Evolutionary conservation across 768 basidiomycete genomes (phyloP).

Genomic region (Dendrothele bispora): DNA sequence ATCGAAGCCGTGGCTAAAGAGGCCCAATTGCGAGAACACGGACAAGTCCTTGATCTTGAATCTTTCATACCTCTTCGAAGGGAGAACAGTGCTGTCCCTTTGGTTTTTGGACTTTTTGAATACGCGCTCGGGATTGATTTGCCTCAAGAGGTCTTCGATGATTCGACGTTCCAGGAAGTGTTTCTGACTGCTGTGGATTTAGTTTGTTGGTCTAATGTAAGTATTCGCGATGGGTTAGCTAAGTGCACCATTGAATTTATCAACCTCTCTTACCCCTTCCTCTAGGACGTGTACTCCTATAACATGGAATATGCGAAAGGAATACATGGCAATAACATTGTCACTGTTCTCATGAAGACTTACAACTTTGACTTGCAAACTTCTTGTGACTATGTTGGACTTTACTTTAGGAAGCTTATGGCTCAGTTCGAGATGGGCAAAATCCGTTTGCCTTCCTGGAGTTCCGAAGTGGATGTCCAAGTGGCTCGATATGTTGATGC

Average conservation of each 20-base stretch:
- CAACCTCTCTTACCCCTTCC: not conserved
- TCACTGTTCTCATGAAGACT: slow-evolving; percentile 65
- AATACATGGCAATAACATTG: slow-evolving; percentile 62
- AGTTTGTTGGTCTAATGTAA: slow-evolving; percentile 70
- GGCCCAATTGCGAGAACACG: slow-evolving; percentile 58
- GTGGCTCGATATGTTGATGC: slow-evolving; percentile 54
- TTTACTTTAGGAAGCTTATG: slow-evolving; percentile 49
- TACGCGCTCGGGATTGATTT: slow-evolving; percentile 62
- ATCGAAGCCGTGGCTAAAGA: slow-evolving; percentile 57
- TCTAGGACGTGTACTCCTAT: slow-evolving; percentile 68
- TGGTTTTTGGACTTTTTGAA: slow-evolving; percentile 62
- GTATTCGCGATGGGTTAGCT: no score
- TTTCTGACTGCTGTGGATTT: slow-evolving; percentile 62
- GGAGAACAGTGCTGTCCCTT: slow-evolving; percentile 65
- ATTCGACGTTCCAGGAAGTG: slow-evolving; percentile 51
- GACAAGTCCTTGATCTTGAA: slow-evolving; percentile 50
- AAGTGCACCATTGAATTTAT: no score
- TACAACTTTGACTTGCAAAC: slow-evolving; percentile 53
- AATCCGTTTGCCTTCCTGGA: slow-evolving; percentile 46
- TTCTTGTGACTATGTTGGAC: slow-evolving; percentile 57
- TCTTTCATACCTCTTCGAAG: slow-evolving; percentile 59
- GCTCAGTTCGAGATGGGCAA: slow-evolving; percentile 46
- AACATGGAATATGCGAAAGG: slow-evolving; percentile 71
- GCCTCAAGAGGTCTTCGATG: slow-evolving; percentile 59
- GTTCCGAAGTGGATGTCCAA: slow-evolving; percentile 45